Evolutionary conservation across 176 grass and related monocot genomes (phyloP), one percentile per base, ranked within the genome.

Genomic region (Tillandsia fasciculata): DNA sequence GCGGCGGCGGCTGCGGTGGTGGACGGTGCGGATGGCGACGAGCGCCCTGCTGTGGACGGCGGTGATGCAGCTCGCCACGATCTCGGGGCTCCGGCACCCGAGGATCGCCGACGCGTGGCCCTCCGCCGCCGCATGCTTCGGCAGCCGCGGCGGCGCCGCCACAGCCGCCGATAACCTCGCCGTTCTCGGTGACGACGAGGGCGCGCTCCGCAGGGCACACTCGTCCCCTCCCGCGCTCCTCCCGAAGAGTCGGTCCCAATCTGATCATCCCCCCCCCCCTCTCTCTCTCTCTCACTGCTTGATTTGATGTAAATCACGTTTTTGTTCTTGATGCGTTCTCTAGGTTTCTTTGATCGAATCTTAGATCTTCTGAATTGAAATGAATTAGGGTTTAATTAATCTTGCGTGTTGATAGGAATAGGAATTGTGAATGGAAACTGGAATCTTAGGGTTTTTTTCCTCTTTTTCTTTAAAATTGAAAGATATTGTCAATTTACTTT

Each of bases 31-130:
- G 48, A 77, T 90, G 33, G 82, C 86, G 49, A 71, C 82, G 11
- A 97, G 93, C 68, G 76, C 88, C 68, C 23, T 97, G 73, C 65
- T 79, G 64, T 97, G 89, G 89, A 90, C 86, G 74, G 74, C 70
- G 23, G 52, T 97, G 52, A 79, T 92, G 71, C 93, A 97, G 71
- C 68, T 92, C 52, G 83, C 70, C 76, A 72, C 70, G 61, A 59
- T 87, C 58, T 64, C 82, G 23, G 86, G 86, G 47, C 78, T 84
- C 53, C 83, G 78, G 68, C 89, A 81, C 52, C 64, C 82, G 71
- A 47, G 76, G 12, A 80, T 92, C 33, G 76, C 53, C 65, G 64
- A 82, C 54, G 59, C 71, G 68, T 81, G 89, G 73, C 74, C 83
- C n/a, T 42, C 33, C 33, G 50, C 54, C 12, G 26, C 77, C 57